Base-by-base conservation (phyloP, 441 rosid genomes). In the Bocquillonia castaneifolia region DNA sequence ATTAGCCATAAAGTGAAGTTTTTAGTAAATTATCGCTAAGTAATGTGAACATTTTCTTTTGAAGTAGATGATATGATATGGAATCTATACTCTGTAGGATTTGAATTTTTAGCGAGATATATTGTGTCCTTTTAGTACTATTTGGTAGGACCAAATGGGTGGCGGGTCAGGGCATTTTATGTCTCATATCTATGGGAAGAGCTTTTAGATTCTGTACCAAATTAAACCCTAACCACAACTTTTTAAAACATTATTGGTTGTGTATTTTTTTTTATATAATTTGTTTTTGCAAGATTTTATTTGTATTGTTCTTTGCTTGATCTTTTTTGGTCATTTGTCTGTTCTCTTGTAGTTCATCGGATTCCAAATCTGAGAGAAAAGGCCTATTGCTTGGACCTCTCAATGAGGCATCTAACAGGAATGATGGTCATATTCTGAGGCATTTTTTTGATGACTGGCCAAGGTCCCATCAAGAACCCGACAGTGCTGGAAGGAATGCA, bases 371-470 rank as follows among this genome's bases (percentile, higher is more conserved):
- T 55, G 82, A 77, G 54, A 78, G 60, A 57, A 84, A 72, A 72
- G 78, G 82, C 76, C 75, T 83, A 7, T 74, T 82, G 9, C 76
- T 83, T 55, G 85, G 76, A 34, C 66, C 80, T 60, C 86, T 67
- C 57, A 77, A 60, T 39, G 87, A 79, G 36, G 84, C 56, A 23
- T 59, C 61, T 55, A 66, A 75, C 69, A 77, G 79, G 48, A 68
- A 82, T 34, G 86, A 85, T n/a, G 92, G 88, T 37, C 97, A 77
- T 40, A 79, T 84, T 51, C 72, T 92, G 63, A 78, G 99, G 75
- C 96, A 76, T 60, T 94, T 94, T 74, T 92, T 94, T 31, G 92
- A 94, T 36, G 98, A 94, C 72, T 94, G 94, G 96, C 98, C 98
- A 1, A 72, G 96, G 47, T 72, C 92, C 0, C 48, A 69, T 9